A percentile compares a stretch with the other conserved stretches of the same genome.
phyloP scores from a whole-genome alignment of 2,329 filamentous ascomycete species.

The Berkeleyomyces rouxiae region DNA sequence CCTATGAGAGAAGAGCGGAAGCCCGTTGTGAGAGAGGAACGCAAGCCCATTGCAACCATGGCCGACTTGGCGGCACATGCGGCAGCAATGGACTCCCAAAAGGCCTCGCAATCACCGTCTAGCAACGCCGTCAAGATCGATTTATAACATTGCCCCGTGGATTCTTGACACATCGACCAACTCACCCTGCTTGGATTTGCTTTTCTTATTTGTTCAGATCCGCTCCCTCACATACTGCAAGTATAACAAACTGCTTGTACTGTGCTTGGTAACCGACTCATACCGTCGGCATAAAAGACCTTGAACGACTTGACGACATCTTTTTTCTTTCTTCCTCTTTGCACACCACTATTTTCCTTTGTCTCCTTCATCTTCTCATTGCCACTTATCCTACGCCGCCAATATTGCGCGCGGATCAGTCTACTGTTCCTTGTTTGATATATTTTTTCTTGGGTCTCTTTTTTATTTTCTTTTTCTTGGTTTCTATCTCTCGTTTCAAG shows the following conservation, averaged over 20 bases:
- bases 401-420: background rate
- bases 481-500: background rate
- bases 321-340: constrained; percentile 6
- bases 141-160: too few species aligned
- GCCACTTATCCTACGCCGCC: background rate
- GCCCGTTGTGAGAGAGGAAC: background rate
- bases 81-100: background rate
- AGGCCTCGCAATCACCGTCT: background rate
- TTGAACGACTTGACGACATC: constrained; percentile 11
- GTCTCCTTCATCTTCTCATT: background rate
- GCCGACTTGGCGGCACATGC: background rate
- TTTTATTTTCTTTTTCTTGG: background rate
- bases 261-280: background rate
- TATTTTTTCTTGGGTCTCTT: constrained; percentile 5
- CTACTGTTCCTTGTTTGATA: constrained; percentile 3
- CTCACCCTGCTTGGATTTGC: constrained; percentile 2
- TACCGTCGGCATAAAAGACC: constrained; percentile 8
- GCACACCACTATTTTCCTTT: constrained; percentile 1
- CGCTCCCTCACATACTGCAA: background rate
- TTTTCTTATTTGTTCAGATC: constrained; percentile 1
- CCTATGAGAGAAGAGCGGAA: background rate
- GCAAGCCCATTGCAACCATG: constrained; percentile 3
- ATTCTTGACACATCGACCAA: too few species aligned
- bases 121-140: background rate
- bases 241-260: background rate